phyloP scores from a whole-genome alignment of 1,284 basidiomycete species.

The Clitocybe nebularis region DNA sequence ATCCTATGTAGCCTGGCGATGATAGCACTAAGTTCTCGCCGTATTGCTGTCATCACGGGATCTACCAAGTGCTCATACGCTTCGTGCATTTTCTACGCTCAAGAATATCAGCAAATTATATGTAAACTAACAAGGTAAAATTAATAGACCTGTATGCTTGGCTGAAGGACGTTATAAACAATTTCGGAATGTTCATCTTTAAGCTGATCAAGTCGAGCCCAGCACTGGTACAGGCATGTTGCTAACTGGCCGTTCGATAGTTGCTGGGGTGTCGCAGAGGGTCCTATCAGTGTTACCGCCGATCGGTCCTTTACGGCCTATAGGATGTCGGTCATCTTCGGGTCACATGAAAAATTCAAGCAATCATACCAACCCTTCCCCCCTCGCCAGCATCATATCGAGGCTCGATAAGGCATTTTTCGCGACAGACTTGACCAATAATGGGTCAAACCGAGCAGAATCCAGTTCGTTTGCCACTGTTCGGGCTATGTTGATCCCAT shows the following conservation, averaged over 20 bases:
- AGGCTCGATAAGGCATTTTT: slow-evolving; percentile 66
- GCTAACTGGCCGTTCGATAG: slow-evolving; percentile 72
- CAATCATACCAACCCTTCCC: slow-evolving; percentile 60
- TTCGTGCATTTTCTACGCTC: slow-evolving; percentile 49
- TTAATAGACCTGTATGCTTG: slow-evolving; percentile 55
- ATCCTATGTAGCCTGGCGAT: slow-evolving; percentile 79
- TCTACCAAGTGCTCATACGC: slow-evolving; percentile 65
- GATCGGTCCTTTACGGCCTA: slow-evolving; percentile 77
- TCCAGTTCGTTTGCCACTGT: slow-evolving; percentile 88
- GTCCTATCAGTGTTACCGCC: slow-evolving; percentile 72
- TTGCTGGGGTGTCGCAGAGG: slow-evolving; percentile 75
- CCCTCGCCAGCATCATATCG: slow-evolving; percentile 57
- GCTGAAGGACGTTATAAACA: slow-evolving; percentile 57
- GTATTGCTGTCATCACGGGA: slow-evolving; percentile 70
- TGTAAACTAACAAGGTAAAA: slow-evolving; percentile 2
- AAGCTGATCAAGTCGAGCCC: slow-evolving; percentile 65
- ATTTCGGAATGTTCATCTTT: slow-evolving; percentile 67
- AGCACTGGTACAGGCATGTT: slow-evolving; percentile 77
- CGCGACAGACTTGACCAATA: slow-evolving; percentile 77
- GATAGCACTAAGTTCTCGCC: slow-evolving; percentile 74
- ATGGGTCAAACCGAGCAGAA: slow-evolving; percentile 87
- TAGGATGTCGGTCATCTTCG: slow-evolving; percentile 3
- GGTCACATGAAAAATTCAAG: slow-evolving; percentile 1
- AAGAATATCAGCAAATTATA: slow-evolving; percentile 5
- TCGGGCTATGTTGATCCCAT: slow-evolving; percentile 75